Evolutionary conservation across 2,329 filamentous ascomycete species (phyloP).

Genomic region (Penicillium sclerotigenum): DNA sequence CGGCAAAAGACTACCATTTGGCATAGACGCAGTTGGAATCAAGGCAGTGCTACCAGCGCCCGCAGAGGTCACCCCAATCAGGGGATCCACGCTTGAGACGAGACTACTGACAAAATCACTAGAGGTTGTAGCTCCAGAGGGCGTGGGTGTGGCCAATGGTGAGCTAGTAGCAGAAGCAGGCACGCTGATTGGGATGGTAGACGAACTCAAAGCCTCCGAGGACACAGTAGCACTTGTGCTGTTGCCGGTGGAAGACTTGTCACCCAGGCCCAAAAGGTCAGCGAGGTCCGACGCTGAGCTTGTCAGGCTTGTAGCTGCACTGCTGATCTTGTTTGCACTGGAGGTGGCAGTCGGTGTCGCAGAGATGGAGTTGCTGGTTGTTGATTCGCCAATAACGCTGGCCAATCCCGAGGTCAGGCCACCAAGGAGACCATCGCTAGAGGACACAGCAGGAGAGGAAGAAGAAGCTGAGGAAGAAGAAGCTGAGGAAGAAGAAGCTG

Average conservation of each 20-base stretch:
- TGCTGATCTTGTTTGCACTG: not conserved
- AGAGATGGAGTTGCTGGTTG: not conserved
- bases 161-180: constrained; percentile 18
- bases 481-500: constrained; percentile 3
- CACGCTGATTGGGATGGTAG: constrained; percentile 30
- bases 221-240: constrained; percentile 1
- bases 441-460: not conserved
- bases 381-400: not conserved
- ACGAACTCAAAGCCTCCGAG: constrained; percentile 3
- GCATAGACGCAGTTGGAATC: constrained; percentile 13
- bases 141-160: not conserved
- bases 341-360: not conserved
- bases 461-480: not conserved
- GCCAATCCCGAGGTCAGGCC: constrained; percentile 3
- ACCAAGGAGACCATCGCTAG: constrained; percentile 9
- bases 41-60: constrained; percentile 20
- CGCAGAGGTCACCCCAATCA: constrained; percentile 11
- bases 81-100: constrained; percentile 10
- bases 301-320: not conserved
- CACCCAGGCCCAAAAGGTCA: constrained; percentile 4
- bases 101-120: constrained; percentile 11
- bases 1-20: constrained; percentile 5
- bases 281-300: constrained; percentile 2
- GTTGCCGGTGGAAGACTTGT: constrained; percentile 6
- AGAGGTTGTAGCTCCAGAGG: not conserved